Percentiles rank a stretch among this genome's conserved stretches.
Evolutionary conservation across 2,329 filamentous ascomycete species (phyloP).

Genomic region (Trichoderma gracile): DNA sequence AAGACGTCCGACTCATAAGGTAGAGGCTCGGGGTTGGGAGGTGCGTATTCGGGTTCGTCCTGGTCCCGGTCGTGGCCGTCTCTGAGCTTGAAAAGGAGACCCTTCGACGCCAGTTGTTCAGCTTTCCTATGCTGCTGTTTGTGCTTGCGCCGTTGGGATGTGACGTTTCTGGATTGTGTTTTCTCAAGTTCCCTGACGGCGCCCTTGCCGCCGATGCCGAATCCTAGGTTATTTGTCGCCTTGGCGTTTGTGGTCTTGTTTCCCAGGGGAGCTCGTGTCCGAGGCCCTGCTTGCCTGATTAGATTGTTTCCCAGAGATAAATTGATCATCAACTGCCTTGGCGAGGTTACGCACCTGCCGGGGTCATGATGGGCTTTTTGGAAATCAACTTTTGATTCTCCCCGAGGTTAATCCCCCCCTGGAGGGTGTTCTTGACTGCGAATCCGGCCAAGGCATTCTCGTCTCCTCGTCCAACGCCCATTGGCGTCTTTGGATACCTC

Average conservation of each 20-base stretch:
- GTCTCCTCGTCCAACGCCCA: constrained; percentile 75
- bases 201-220: constrained; percentile 64
- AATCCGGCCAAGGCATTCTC: constrained; percentile 67
- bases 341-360: constrained; percentile 63
- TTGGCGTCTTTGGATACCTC: constrained; percentile 78
- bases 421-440: constrained; percentile 46
- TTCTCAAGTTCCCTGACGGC: constrained; percentile 62
- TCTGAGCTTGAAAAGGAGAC: constrained; percentile 63
- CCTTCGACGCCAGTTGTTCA: constrained; percentile 54
- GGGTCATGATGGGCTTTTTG: constrained; percentile 69
- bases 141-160: constrained; percentile 60
- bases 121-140: constrained; percentile 59
- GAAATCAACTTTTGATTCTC: constrained; percentile 48
- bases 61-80: constrained; percentile 50
- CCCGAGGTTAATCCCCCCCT: constrained; percentile 58
- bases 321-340: no score
- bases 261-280: constrained; percentile 77
- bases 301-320: constrained; percentile 16
- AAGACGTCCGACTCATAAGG: constrained; percentile 71
- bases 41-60: constrained; percentile 86
- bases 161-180: constrained; percentile 60
- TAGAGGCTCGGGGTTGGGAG: constrained; percentile 67
- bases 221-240: constrained; percentile 65
- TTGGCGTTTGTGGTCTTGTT: constrained; percentile 98
- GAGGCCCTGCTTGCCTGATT: constrained; percentile 37